phyloP scores from a whole-genome alignment of 2,329 filamentous ascomycete species.

The Colletotrichum australisinense region DNA sequence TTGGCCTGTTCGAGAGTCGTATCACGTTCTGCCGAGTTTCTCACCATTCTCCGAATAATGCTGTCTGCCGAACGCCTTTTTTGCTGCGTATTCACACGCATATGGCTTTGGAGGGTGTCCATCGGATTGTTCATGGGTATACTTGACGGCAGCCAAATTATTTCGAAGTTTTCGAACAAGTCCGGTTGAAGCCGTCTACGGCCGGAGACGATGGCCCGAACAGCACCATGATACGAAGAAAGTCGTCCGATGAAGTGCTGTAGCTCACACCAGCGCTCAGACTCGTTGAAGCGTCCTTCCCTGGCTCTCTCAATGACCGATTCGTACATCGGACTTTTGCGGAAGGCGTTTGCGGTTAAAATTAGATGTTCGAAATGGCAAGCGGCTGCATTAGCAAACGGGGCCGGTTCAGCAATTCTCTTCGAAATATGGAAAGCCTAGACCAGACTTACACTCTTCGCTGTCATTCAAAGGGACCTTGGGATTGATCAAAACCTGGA shows the following conservation, averaged over 20 bases:
- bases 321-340: neutral
- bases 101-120: neutral
- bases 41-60: conserved; percentile 41
- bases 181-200: conserved; percentile 40
- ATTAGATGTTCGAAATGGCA: neutral
- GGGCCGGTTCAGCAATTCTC: neutral
- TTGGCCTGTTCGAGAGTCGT: neutral
- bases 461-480: neutral
- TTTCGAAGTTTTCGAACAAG: conserved; percentile 42
- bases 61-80: conserved; percentile 8
- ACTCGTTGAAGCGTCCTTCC: conserved; percentile 29
- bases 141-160: conserved; percentile 43
- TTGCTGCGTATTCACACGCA: conserved; percentile 23
- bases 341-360: neutral
- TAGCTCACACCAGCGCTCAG: conserved; percentile 43
- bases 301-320: neutral
- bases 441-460: neutral
- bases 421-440: neutral
- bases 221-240: conserved; percentile 38
- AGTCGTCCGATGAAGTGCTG: conserved; percentile 44
- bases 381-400: neutral
- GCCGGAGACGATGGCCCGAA: conserved; percentile 38
- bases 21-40: neutral
- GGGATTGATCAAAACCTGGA: neutral
- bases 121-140: conserved; percentile 34